Percentiles rank a stretch among this genome's conserved stretches.
Conservation (phyloP, 2,329 filamentous ascomycete species). For the Capronia americana region DNA sequence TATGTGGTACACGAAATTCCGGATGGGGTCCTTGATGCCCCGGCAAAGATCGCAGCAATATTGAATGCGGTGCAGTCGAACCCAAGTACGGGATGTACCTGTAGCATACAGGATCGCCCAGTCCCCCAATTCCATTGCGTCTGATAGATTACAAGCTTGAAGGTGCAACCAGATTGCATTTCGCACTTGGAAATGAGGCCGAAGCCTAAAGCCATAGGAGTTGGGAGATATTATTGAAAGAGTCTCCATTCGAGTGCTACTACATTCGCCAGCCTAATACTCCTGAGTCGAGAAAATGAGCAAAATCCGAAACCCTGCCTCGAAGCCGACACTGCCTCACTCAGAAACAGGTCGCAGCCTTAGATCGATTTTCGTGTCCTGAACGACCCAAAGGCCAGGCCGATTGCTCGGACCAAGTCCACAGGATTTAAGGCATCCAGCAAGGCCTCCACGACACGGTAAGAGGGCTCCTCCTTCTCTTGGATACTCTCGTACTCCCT, state of each 20-base stretch:
- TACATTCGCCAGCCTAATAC: not conserved
- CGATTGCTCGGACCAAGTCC: constrained; percentile 37
- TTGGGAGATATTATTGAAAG: not conserved
- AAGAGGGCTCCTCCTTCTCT: not conserved
- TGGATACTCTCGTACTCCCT: constrained; percentile 22
- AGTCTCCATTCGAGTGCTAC: not conserved
- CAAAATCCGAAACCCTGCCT: not conserved
- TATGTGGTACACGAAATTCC: too few species aligned
- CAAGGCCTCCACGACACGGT: constrained; percentile 15
- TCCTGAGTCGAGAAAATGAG: not conserved
- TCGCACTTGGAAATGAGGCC: not conserved
- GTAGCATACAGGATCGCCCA: too few species aligned
- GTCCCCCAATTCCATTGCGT: not conserved
- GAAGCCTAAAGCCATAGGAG: not conserved
- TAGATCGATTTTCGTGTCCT: not conserved
- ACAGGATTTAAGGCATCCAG: constrained; percentile 27
- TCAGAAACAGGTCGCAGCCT: not conserved
- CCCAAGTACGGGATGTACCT: too few species aligned
- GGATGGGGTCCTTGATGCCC: too few species aligned
- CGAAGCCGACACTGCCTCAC: not conserved
- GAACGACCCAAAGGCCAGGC: constrained; percentile 48
- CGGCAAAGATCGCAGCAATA: too few species aligned
- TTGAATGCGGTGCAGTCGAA: too few species aligned
- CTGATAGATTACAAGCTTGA: not conserved
- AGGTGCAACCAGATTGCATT: not conserved